Conservation (phyloP, 208 protist genomes). For the Trypanosoma melophagium region DNA sequence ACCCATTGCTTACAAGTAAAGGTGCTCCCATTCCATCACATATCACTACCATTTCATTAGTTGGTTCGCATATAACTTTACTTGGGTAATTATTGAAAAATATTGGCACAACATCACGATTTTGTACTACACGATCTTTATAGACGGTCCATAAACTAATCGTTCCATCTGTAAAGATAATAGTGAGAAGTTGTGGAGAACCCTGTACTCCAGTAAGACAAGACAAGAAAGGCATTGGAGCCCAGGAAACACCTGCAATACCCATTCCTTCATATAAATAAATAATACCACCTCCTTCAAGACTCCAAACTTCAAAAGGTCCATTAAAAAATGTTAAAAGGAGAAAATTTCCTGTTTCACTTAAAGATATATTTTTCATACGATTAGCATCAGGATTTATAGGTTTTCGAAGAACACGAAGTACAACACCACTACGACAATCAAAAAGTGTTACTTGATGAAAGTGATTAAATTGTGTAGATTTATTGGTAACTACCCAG, state of each 20-base stretch:
- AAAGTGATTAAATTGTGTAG: slow-evolving; percentile 47
- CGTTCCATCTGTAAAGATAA: slow-evolving; percentile 72
- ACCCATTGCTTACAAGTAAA: slow-evolving; percentile 8
- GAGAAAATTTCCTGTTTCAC: slow-evolving; percentile 51
- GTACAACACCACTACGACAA: slow-evolving; percentile 65
- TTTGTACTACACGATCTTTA: slow-evolving; percentile 70
- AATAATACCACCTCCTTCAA: slow-evolving; percentile 56
- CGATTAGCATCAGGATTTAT: slow-evolving; percentile 47
- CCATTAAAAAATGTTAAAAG: slow-evolving; percentile 71
- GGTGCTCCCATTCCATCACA: slow-evolving; percentile 43
- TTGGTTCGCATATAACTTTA: slow-evolving; percentile 39
- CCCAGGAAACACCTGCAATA: slow-evolving; percentile 76
- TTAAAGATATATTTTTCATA: slow-evolving; percentile 70
- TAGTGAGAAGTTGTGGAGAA: slow-evolving; percentile 61
- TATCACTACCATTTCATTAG: slow-evolving; percentile 35
- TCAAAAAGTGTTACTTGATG: slow-evolving; percentile 82
- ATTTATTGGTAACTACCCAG: slow-evolving; percentile 75
- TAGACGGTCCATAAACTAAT: slow-evolving; percentile 79
- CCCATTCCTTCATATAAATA: slow-evolving; percentile 71
- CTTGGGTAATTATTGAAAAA: slow-evolving; percentile 35
- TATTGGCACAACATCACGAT: slow-evolving; percentile 54
- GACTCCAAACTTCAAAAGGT: slow-evolving; percentile 85
- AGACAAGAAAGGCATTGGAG: slow-evolving; percentile 50
- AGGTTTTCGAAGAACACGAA: slow-evolving; percentile 69
- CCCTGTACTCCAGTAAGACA: slow-evolving; percentile 64